These are phyloP conservation scores for Capsicum pubescens DNA, from an alignment of 257 asterid species.

Conservation along the genomic window DNA sequence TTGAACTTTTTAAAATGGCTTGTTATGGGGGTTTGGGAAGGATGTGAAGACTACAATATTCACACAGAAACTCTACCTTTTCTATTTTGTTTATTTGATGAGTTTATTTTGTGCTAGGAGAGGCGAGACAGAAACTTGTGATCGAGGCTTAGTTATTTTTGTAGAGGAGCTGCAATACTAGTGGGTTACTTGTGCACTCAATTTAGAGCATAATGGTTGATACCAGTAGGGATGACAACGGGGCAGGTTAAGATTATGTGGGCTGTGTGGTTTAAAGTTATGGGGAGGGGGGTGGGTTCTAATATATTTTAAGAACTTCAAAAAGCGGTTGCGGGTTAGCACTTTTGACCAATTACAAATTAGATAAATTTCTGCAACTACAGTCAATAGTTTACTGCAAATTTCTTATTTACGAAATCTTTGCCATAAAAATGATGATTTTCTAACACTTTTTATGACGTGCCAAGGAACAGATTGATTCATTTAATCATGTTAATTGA, in stretches of 20 bases:
- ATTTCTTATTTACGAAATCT: background rate
- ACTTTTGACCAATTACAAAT: background rate
- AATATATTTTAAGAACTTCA: background rate
- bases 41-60: slow-evolving; percentile 6
- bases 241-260: background rate
- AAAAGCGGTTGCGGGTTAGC: background rate
- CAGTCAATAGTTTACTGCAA: background rate
- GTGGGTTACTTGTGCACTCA: background rate
- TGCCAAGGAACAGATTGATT: slow-evolving; percentile 17
- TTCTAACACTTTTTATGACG: slow-evolving; percentile 29
- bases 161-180: slow-evolving; percentile 10
- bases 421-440: slow-evolving; percentile 33
- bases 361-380: background rate
- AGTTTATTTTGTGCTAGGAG: background rate
- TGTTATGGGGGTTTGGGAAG: background rate
- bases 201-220: background rate
- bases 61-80: slow-evolving; percentile 9
- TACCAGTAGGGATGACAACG: background rate
- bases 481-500: background rate
- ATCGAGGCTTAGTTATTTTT: background rate
- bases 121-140: background rate
- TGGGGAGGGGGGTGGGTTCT: background rate
- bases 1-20: slow-evolving; percentile 5
- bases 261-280: background rate
- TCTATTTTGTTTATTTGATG: background rate